A percentile compares a stretch with the other conserved stretches of the same genome.
Evolutionary conservation across 2,329 filamentous ascomycete genomes (phyloP).

Genomic region (Trichoderma atroviride): DNA sequence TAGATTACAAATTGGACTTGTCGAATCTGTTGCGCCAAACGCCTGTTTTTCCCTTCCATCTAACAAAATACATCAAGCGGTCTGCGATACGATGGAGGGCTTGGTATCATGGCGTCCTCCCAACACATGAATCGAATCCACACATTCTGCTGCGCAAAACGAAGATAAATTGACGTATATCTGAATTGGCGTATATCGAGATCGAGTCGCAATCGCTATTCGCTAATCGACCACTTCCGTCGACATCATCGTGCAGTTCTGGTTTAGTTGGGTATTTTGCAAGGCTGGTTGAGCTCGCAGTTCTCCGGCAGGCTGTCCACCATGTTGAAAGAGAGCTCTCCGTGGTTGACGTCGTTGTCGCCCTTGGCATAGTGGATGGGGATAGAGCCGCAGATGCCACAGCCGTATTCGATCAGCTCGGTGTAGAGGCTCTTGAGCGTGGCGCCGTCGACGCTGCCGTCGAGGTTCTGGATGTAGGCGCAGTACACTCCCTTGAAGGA

Average conservation of each 20-base stretch:
- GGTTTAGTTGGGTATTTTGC: neutral
- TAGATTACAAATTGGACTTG: neutral
- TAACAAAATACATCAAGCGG: constrained; percentile 4
- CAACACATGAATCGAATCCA: neutral
- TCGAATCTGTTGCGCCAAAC: constrained; percentile 2
- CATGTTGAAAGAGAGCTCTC: constrained; percentile 20
- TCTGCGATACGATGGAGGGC: neutral
- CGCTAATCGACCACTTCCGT: neutral
- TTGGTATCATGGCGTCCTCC: neutral
- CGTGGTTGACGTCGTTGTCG: constrained; percentile 14
- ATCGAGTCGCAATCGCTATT: neutral
- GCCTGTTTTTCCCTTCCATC: constrained; percentile 10
- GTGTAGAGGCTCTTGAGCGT: neutral
- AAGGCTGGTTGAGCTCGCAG: constrained; percentile 12
- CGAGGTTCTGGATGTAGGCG: constrained; percentile 12
- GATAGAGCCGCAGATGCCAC: constrained; percentile 17
- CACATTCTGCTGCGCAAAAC: neutral
- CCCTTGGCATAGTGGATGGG: constrained; percentile 18
- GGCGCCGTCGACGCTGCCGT: constrained; percentile 1
- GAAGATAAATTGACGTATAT: neutral
- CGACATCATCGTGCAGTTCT: neutral
- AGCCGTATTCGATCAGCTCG: neutral
- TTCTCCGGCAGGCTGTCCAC: constrained; percentile 14
- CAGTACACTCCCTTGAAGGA: constrained; percentile 7
- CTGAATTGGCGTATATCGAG: neutral